These are phyloP conservation scores for Zygosaccharomyces lentus DNA, from an alignment of 805 yeast genomes.

Conservation along the genomic window DNA sequence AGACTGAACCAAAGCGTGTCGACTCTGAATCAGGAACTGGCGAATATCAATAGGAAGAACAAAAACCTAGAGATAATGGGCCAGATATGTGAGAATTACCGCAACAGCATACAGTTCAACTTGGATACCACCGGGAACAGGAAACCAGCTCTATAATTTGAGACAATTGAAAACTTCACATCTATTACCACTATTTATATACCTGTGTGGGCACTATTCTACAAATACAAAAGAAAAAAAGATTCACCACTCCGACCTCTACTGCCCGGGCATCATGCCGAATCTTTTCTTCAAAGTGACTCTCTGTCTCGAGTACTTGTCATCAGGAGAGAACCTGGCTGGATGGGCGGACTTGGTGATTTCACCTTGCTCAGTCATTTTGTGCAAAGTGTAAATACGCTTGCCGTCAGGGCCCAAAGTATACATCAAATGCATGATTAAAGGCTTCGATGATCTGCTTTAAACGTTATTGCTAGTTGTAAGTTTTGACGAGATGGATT, in stretches of 20 bases:
- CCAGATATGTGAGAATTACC: constrained; percentile 76
- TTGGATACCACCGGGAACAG: constrained; percentile 61
- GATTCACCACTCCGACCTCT: constrained; percentile 22
- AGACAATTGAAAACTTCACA: neutral
- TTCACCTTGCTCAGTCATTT: constrained; percentile 77
- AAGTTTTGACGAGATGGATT: neutral
- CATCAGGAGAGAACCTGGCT: constrained; percentile 99
- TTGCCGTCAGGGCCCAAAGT: constrained; percentile 92
- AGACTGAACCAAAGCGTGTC: constrained; percentile 66
- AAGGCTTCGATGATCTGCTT: neutral
- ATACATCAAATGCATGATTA: constrained; percentile 96
- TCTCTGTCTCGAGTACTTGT: constrained; percentile 98
- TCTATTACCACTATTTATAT: constrained; percentile 1
- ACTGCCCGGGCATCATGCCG: constrained; percentile 81
- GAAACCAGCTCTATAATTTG: constrained; percentile 23
- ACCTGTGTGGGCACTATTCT: constrained; percentile 1
- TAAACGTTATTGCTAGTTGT: neutral
- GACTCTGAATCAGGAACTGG: constrained; percentile 57
- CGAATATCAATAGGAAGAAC: constrained; percentile 59
- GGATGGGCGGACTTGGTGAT: constrained; percentile 99
- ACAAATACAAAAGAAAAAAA: constrained; percentile 1
- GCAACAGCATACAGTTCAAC: constrained; percentile 65
- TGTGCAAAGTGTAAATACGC: constrained; percentile 88
- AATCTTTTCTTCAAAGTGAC: constrained; percentile 95
- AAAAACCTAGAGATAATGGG: constrained; percentile 66